phyloP scores from a whole-genome alignment of 192 early-diverging fungal species.

The Coemansia sp. region DNA sequence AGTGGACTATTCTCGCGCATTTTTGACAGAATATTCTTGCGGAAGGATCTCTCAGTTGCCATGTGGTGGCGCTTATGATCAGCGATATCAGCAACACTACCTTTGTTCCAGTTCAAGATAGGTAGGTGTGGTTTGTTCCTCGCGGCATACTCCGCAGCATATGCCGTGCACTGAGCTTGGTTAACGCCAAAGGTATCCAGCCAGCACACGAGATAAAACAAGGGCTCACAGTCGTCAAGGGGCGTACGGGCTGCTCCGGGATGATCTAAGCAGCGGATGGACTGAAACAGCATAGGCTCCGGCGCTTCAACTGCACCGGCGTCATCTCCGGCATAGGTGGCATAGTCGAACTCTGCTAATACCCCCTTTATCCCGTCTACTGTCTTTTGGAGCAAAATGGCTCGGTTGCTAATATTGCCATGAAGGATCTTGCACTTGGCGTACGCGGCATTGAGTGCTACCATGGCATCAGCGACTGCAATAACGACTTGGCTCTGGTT shows the following conservation, averaged over 20 bases:
- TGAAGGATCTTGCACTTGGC: too few species aligned
- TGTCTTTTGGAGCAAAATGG: too few species aligned
- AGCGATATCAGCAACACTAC: not conserved
- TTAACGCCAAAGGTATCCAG: too few species aligned
- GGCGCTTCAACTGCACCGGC: not conserved
- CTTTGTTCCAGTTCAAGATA: not conserved
- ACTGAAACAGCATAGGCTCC: not conserved
- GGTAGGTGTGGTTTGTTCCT: not conserved
- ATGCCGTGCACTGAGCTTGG: too few species aligned
- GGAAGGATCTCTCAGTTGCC: not conserved
- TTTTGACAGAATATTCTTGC: not conserved
- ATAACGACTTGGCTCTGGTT: too few species aligned
- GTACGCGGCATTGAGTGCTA: too few species aligned
- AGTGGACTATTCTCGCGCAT: not conserved
- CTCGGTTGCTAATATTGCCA: too few species aligned
- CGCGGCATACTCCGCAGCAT: too few species aligned
- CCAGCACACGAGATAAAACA: too few species aligned
- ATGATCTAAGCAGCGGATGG: slow-evolving; percentile 11
- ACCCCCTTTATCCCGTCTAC: not conserved
- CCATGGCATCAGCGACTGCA: too few species aligned
- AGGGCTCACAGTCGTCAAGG: slow-evolving; percentile 23
- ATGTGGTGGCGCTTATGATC: not conserved
- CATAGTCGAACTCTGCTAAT: slow-evolving; percentile 23
- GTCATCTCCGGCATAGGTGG: not conserved
- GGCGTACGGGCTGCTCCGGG: not conserved